A percentile compares a stretch with the other conserved stretches of the same genome.
These are phyloP conservation scores for Oryza glaberrima DNA, from an alignment of 176 grass and related monocot genomes.

Conservation along the genomic window DNA sequence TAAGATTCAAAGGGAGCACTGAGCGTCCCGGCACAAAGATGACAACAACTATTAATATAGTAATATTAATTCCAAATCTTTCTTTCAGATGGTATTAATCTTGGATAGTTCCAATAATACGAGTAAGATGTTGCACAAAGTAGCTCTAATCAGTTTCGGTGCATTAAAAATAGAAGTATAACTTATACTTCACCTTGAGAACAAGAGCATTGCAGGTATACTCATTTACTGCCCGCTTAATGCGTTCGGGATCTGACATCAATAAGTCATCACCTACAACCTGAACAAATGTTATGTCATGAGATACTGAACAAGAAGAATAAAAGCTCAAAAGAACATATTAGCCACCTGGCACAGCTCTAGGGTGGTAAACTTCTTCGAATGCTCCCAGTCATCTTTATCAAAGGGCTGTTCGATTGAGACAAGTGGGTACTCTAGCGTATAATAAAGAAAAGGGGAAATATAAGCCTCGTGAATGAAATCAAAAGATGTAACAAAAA, in stretches of 20 bases:
- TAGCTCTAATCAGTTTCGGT: conserved; percentile 23
- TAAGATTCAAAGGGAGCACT: conserved; percentile 11
- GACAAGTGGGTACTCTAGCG: conserved; percentile 84
- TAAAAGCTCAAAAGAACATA: conserved; percentile 28
- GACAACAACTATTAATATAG: conserved; percentile 4
- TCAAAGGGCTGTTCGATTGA: conserved; percentile 95
- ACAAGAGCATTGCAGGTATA: conserved; percentile 94
- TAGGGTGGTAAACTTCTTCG: conserved; percentile 84
- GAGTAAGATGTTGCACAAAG: conserved; percentile 2
- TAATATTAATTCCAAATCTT: conserved; percentile 18
- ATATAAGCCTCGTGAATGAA: conserved; percentile 24
- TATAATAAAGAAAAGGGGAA: conserved; percentile 26
- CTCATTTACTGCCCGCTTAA: conserved; percentile 87
- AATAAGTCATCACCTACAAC: conserved; percentile 93
- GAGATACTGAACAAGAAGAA: conserved; percentile 23
- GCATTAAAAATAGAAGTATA: not conserved
- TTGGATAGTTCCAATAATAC: not conserved
- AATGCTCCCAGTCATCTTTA: conserved; percentile 98
- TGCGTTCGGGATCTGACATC: conserved; percentile 87
- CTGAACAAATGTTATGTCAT: conserved; percentile 51
- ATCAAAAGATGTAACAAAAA: conserved; percentile 3
- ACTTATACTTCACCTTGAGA: conserved; percentile 66
- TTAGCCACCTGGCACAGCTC: conserved; percentile 73
- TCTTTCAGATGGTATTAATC: conserved; percentile 7
- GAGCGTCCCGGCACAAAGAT: conserved; percentile 11